Percentiles rank a stretch among this genome's conserved stretches.
phyloP scores from a whole-genome alignment of 176 grass and related monocot species.

The Bonia amplexicaulis region DNA sequence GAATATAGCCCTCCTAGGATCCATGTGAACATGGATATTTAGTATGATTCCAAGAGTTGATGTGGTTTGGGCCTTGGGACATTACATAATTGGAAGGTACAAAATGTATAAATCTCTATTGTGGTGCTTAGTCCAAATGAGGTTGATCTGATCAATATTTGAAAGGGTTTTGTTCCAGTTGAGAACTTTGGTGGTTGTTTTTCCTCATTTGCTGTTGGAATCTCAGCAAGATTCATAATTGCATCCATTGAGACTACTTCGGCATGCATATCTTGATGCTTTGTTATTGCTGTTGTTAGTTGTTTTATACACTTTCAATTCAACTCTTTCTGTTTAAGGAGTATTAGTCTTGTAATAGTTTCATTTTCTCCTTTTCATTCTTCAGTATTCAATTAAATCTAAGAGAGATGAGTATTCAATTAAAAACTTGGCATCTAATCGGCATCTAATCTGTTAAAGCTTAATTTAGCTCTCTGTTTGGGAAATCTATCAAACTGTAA shows the following conservation, averaged over 20 bases:
- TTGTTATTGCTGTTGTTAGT: neutral
- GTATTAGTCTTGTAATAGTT: neutral
- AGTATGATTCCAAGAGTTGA: neutral
- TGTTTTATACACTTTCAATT: neutral
- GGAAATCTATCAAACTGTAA: slow-evolving; percentile 5
- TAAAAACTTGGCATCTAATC: neutral
- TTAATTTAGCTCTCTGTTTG: neutral
- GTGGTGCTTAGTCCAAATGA: neutral
- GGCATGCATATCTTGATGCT: neutral
- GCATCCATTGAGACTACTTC: neutral
- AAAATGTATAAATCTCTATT: neutral
- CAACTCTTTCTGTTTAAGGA: neutral
- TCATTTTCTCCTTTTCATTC: neutral
- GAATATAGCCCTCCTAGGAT: neutral
- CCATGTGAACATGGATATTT: neutral
- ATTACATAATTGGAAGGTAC: neutral
- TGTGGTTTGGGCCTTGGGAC: neutral
- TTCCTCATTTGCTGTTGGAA: neutral
- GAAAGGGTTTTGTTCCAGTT: neutral
- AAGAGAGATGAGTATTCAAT: neutral
- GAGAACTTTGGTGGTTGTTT: neutral
- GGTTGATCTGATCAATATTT: neutral
- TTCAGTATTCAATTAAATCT: neutral
- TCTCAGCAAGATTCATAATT: neutral
- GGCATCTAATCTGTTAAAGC: neutral